Evolutionary conservation across 2,329 filamentous ascomycete genomes (phyloP), one percentile per base, ranked within the genome.

Genomic region (Daldinia sp.): DNA sequence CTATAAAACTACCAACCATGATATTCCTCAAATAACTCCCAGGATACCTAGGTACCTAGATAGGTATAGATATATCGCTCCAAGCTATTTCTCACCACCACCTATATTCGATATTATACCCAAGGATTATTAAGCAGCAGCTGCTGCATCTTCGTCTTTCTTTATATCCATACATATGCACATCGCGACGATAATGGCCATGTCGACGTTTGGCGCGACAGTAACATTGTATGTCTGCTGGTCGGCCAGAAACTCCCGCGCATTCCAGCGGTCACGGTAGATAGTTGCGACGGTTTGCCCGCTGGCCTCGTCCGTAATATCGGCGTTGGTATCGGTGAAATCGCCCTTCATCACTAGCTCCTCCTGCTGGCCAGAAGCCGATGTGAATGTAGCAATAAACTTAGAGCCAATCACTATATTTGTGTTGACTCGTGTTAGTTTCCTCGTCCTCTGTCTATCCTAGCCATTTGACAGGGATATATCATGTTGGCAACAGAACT

Each of bases 151-250:
- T 23, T 88, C 87, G 64, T 90, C 86, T 50, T 64, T 57, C 81
- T 85, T 86, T 83, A 92, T 89, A 70, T 92, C 90, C 67, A 92
- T 80, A 67, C 86, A 89, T 59, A 93, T 88, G 75, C 89, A 92
- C 74, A 92, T 81, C 10, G 90, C 90, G 0, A 84, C 87, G 71
- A 92, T 86, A 53, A 92, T 74, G 3, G 88, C 86, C 78, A 91
- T 84, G 74, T 93, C 90, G 6, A 91, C 87, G 15, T 87, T 87
- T 0, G 90, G 88, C 1, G 89, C 89, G 5, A 92, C 84, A 0
- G 83, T 83, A 4, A 93, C 83, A 1, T 83, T 85, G 71, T 93
- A 93, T 3, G 89, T 90, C 79, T 92, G 89, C 79, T 90, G 84
- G 9, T 84, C 86, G 44, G 85, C 86, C 26, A 91, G 76, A 1